Evolutionary conservation across 1,284 basidiomycete genomes (phyloP).

Genomic region (Papiliotrema laurentii): DNA sequence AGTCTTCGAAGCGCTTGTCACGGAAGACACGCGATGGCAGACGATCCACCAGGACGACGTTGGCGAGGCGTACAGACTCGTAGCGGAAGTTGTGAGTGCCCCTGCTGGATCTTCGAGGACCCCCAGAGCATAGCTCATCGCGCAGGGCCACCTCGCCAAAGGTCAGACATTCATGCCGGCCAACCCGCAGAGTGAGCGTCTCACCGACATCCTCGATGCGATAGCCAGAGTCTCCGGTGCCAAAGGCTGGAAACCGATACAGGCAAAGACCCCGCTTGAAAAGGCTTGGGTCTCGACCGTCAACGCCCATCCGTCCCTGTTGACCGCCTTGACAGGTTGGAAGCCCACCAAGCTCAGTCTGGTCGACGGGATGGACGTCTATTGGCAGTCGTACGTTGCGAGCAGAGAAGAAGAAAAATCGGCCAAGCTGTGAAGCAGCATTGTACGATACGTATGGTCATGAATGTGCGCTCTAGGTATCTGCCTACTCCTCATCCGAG

Average conservation of each 20-base stretch:
- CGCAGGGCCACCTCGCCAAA: neutral
- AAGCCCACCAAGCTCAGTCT: slow-evolving; percentile 51
- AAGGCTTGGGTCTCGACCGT: slow-evolving; percentile 20
- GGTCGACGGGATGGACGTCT: slow-evolving; percentile 52
- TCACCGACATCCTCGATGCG: slow-evolving; percentile 51
- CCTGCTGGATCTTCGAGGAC: neutral
- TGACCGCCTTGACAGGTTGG: slow-evolving; percentile 53
- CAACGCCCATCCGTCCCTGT: slow-evolving; percentile 50
- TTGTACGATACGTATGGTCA: neutral
- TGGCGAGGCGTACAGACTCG: slow-evolving; percentile 52
- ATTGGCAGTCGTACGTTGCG: slow-evolving; percentile 39
- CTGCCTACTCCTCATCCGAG: slow-evolving; percentile 2
- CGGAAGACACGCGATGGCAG: slow-evolving; percentile 49
- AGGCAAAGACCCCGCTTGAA: slow-evolving; percentile 39
- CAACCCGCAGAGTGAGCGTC: slow-evolving; percentile 52
- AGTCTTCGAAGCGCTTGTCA: slow-evolving; percentile 38
- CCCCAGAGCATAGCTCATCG: neutral
- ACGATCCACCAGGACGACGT: slow-evolving; percentile 55
- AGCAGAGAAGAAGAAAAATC: no score
- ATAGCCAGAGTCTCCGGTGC: slow-evolving; percentile 50
- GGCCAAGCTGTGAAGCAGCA: no score
- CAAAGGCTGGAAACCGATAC: slow-evolving; percentile 22
- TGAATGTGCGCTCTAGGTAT: neutral
- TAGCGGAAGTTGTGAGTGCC: slow-evolving; percentile 47
- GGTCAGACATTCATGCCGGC: slow-evolving; percentile 53